Conservation (phyloP, 148 eudicot species). For the Rhododendron simsii region DNA sequence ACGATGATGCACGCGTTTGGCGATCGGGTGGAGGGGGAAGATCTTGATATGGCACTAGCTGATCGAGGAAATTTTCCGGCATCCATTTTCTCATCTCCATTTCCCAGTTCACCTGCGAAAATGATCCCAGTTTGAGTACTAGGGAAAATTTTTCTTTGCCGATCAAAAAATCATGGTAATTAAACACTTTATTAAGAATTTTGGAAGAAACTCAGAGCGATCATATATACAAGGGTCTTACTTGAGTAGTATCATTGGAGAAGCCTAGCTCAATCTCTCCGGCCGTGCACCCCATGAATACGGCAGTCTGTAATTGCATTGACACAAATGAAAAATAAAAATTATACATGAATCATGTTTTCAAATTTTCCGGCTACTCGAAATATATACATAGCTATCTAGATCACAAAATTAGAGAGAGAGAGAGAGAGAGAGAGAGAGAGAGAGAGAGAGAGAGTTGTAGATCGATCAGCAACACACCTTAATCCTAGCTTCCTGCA, state of each 20-base stretch:
- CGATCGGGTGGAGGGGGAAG: slow-evolving; percentile 25
- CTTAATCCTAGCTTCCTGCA: slow-evolving; percentile 91
- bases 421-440: neutral
- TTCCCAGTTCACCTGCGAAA: slow-evolving; percentile 48
- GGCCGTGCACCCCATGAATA: slow-evolving; percentile 61
- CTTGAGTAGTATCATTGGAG: slow-evolving; percentile 46
- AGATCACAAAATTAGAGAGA: neutral
- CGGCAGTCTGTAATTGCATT: slow-evolving; percentile 38
- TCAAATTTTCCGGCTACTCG: no score
- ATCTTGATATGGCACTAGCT: slow-evolving; percentile 13
- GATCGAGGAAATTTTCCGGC: slow-evolving; percentile 34
- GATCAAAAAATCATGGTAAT: neutral
- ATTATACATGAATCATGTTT: neutral
- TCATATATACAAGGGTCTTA: slow-evolving; percentile 16
- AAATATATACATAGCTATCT: neutral
- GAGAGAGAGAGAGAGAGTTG: neutral
- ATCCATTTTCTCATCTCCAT: slow-evolving; percentile 43
- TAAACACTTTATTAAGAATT: neutral
- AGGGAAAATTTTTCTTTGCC: neutral
- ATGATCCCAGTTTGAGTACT: neutral
- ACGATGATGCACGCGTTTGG: slow-evolving; percentile 43
- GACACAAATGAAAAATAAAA: neutral
- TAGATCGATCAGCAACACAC: slow-evolving; percentile 21
- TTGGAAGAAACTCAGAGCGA: neutral
- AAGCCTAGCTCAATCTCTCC: slow-evolving; percentile 93